Conservation (phyloP, 1,284 basidiomycete genomes). For the Leucoagaricus sp. region DNA sequence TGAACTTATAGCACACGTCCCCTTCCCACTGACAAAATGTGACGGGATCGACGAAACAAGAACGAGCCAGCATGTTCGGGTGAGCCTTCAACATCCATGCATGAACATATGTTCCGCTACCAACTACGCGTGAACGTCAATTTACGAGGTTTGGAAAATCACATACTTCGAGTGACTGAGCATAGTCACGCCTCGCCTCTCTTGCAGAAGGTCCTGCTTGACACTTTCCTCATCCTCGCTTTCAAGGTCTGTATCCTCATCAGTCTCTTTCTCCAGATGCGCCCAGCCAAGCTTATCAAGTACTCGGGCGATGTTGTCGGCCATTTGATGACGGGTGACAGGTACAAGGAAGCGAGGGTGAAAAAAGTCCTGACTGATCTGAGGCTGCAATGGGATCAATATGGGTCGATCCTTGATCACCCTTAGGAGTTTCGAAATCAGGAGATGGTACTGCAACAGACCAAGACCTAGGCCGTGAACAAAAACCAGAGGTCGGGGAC, state of each 20-base stretch:
- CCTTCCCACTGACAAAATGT: conserved; percentile 92
- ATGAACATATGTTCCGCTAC: conserved; percentile 73
- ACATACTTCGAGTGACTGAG: conserved; percentile 88
- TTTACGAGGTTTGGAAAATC: background rate
- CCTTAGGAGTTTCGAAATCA: conserved; percentile 51
- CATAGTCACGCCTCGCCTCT: conserved; percentile 63
- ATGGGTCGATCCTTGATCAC: conserved; percentile 71
- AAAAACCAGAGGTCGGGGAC: conserved; percentile 76
- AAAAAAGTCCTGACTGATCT: conserved; percentile 85
- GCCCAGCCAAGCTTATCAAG: conserved; percentile 71
- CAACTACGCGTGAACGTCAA: conserved; percentile 12
- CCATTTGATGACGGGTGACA: conserved; percentile 62
- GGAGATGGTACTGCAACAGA: conserved; percentile 61
- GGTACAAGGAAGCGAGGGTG: conserved; percentile 74
- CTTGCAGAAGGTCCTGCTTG: conserved; percentile 17
- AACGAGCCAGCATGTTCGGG: conserved; percentile 69
- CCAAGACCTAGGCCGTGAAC: conserved; percentile 89
- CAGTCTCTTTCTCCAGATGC: conserved; percentile 21
- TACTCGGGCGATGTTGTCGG: conserved; percentile 58
- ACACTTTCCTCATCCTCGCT: conserved; percentile 20
- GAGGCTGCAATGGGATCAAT: conserved; percentile 79
- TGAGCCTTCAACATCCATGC: conserved; percentile 84
- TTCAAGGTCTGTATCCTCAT: conserved; percentile 26
- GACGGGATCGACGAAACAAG: conserved; percentile 88
- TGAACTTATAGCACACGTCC: conserved; percentile 87